phyloP scores from a whole-genome alignment of 768 basidiomycete genomes.

The Pleurotus citrinopileatus region DNA sequence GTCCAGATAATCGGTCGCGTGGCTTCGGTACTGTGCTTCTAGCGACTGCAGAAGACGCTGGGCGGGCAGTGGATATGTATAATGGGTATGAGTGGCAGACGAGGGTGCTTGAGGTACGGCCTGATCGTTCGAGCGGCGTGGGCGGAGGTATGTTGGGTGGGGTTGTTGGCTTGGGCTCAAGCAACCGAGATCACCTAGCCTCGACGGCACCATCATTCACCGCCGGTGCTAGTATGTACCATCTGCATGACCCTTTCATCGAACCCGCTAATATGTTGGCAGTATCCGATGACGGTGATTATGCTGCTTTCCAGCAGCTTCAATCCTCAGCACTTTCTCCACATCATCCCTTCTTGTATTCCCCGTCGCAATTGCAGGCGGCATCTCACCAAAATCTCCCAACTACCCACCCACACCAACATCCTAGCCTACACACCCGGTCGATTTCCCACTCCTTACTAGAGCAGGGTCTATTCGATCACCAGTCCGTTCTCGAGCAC shows the following conservation, averaged over 20 bases:
- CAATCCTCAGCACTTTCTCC: not conserved
- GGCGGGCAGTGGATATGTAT: conserved; percentile 92
- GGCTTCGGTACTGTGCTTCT: conserved; percentile 95
- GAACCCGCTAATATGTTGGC: no score
- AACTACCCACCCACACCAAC: no score
- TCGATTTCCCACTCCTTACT: not conserved
- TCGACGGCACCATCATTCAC: not conserved
- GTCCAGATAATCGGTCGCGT: conserved; percentile 88
- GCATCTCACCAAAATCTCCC: no score
- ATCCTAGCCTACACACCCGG: not conserved
- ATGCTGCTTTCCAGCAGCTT: not conserved
- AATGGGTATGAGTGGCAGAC: conserved; percentile 98
- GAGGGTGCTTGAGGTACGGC: conserved; percentile 85
- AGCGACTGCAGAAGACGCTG: conserved; percentile 92
- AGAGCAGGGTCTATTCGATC: not conserved
- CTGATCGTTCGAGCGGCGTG: conserved; percentile 63
- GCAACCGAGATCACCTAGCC: not conserved
- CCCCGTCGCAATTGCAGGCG: no score
- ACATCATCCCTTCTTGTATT: not conserved
- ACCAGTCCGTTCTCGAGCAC: not conserved
- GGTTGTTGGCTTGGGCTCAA: not conserved
- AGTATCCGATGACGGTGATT: conserved; percentile 2
- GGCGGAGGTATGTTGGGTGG: not conserved
- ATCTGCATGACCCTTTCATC: no score
- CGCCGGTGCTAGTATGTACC: no score